Percentiles rank a stretch among this genome's conserved stretches.
Conservation (phyloP, 2,329 filamentous ascomycete species). For the Ophiognomonia clavigignenti-juglandacearum region DNA sequence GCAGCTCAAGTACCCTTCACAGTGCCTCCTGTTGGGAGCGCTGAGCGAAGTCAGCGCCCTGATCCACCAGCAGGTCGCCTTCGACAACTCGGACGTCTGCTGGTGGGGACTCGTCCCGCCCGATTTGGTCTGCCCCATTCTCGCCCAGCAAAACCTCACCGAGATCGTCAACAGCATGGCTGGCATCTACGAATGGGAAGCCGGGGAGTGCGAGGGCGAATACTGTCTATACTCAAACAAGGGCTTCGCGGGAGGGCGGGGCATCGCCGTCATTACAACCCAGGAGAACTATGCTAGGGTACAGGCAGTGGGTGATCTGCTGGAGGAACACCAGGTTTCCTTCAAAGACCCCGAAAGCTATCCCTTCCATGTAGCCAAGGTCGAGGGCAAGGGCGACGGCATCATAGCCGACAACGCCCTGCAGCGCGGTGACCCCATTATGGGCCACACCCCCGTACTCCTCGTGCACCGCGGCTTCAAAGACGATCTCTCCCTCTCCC, state of each 20-base stretch:
- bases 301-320: neutral
- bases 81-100: conserved; percentile 14
- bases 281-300: conserved; percentile 12
- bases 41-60: neutral
- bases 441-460: conserved; percentile 26
- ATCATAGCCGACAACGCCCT: conserved; percentile 31
- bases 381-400: conserved; percentile 31
- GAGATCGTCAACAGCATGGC: conserved; percentile 31
- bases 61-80: conserved; percentile 12
- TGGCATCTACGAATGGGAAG: conserved; percentile 23
- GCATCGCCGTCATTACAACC: conserved; percentile 19
- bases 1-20: too few species aligned
- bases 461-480: conserved; percentile 24
- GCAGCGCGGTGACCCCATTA: conserved; percentile 29
- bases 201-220: conserved; percentile 16
- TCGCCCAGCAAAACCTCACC: conserved; percentile 33
- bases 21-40: neutral
- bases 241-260: conserved; percentile 14
- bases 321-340: conserved; percentile 17
- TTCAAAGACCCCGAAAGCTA: conserved; percentile 23
- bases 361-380: conserved; percentile 24
- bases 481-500: conserved; percentile 14
- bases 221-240: conserved; percentile 20
- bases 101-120: conserved; percentile 13
- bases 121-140: conserved; percentile 11